phyloP scores from a whole-genome alignment of 352 stramenopile genomes.

The Phytophthora multivora region DNA sequence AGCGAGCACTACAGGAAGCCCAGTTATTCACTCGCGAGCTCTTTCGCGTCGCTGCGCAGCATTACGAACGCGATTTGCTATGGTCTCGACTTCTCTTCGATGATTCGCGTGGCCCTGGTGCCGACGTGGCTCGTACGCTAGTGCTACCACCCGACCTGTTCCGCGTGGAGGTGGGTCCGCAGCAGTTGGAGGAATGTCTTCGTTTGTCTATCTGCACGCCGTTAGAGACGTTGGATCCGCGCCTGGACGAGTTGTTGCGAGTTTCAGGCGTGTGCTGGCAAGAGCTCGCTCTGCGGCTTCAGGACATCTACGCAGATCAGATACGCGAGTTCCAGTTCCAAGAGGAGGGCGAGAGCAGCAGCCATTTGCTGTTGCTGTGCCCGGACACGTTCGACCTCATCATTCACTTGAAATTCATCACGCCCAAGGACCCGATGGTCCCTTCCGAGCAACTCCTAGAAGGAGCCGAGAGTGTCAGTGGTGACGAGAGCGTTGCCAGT shows the following conservation, averaged over 20 bases:
- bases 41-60: slow-evolving; percentile 73
- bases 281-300: slow-evolving; percentile 74
- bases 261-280: slow-evolving; percentile 80
- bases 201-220: slow-evolving; percentile 81
- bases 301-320: slow-evolving; percentile 77
- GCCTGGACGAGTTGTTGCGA: slow-evolving; percentile 64
- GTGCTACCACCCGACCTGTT: slow-evolving; percentile 66
- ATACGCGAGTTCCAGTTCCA: slow-evolving; percentile 89
- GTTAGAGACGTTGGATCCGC: slow-evolving; percentile 77
- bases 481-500: slow-evolving; percentile 25
- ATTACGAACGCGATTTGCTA: slow-evolving; percentile 87
- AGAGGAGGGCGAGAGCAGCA: slow-evolving; percentile 67
- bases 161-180: slow-evolving; percentile 70
- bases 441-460: slow-evolving; percentile 2
- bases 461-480: slow-evolving; percentile 11
- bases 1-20: slow-evolving; percentile 74
- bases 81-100: slow-evolving; percentile 86
- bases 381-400: slow-evolving; percentile 86
- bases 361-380: slow-evolving; percentile 82
- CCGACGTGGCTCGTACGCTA: slow-evolving; percentile 58
- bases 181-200: slow-evolving; percentile 87
- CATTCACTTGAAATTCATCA: slow-evolving; percentile 84
- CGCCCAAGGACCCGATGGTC: slow-evolving; percentile 29
- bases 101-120: slow-evolving; percentile 51
- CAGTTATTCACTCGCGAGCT: slow-evolving; percentile 80